A percentile compares a stretch with the other conserved stretches of the same genome.
These are phyloP conservation scores for Cercospora zeina DNA, from an alignment of 2,329 filamentous ascomycete species.

Conservation along the genomic window DNA sequence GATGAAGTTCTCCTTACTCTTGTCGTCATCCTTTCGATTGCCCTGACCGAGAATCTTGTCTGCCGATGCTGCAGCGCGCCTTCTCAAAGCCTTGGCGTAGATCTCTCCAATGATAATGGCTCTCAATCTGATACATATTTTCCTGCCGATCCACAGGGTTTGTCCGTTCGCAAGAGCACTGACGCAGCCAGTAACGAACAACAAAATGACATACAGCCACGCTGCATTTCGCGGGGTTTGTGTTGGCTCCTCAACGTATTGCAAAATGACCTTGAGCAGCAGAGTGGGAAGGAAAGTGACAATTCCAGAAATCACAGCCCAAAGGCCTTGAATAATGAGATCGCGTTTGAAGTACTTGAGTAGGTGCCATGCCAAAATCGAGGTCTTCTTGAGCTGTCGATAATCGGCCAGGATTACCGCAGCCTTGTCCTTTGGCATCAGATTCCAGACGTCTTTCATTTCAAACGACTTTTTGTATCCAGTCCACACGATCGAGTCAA, in stretches of 20 bases:
- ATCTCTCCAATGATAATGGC: constrained; percentile 97
- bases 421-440: constrained; percentile 85
- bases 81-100: constrained; percentile 89
- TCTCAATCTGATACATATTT: constrained; percentile 87
- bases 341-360: constrained; percentile 78
- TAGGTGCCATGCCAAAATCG: constrained; percentile 74
- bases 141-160: constrained; percentile 88
- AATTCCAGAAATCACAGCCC: constrained; percentile 75
- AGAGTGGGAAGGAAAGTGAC: constrained; percentile 91
- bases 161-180: constrained; percentile 82
- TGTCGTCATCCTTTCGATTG: constrained; percentile 47
- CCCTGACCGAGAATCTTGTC: constrained; percentile 68
- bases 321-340: constrained; percentile 73
- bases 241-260: constrained; percentile 85
- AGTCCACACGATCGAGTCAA: constrained; percentile 83
- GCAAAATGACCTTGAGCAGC: constrained; percentile 83
- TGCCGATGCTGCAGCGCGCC: constrained; percentile 75
- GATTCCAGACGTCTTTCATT: constrained; percentile 86
- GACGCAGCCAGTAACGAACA: constrained; percentile 78
- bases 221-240: constrained; percentile 78
- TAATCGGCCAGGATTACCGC: constrained; percentile 77
- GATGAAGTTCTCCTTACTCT: constrained; percentile 46
- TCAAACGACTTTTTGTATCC: constrained; percentile 85
- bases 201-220: constrained; percentile 91
- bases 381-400: constrained; percentile 79